phyloP scores from a whole-genome alignment of 139 green algal genomes.

The Closterium sp. region DNA sequence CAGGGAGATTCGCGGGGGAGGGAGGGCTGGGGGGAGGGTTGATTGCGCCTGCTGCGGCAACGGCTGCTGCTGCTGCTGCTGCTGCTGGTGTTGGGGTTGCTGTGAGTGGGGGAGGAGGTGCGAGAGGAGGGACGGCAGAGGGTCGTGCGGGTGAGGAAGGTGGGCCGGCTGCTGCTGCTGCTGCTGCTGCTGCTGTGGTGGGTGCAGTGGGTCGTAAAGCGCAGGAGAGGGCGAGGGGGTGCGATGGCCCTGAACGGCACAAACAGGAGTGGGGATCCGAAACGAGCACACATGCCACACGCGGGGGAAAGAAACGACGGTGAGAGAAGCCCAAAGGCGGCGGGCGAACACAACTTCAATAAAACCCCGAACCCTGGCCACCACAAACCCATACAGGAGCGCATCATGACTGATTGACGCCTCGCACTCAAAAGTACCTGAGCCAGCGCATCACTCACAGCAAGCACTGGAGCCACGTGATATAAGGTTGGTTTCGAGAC shows the following conservation, averaged over 20 bases:
- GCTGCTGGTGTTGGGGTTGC: not conserved
- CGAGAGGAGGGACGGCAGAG: not conserved
- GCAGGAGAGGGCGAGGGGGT: not conserved
- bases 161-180: slow-evolving; percentile 2
- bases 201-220: not conserved
- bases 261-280: not conserved
- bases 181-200: slow-evolving; percentile 16
- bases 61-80: not conserved
- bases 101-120: not conserved
- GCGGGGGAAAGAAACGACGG: not conserved
- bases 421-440: not conserved
- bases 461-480: too few species aligned
- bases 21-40: not conserved
- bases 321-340: not conserved
- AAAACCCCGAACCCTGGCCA: not conserved
- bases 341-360: not conserved
- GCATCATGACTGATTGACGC: too few species aligned
- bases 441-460: not conserved
- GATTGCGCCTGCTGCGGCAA: not conserved
- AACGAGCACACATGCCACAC: not conserved
- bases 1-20: not conserved
- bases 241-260: not conserved
- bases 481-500: too few species aligned
- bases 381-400: not conserved
- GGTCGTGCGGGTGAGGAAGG: slow-evolving; percentile 1